phyloP scores from a whole-genome alignment of 495 filamentous ascomycete genomes.

The Hypoxylon fragiforme region DNA sequence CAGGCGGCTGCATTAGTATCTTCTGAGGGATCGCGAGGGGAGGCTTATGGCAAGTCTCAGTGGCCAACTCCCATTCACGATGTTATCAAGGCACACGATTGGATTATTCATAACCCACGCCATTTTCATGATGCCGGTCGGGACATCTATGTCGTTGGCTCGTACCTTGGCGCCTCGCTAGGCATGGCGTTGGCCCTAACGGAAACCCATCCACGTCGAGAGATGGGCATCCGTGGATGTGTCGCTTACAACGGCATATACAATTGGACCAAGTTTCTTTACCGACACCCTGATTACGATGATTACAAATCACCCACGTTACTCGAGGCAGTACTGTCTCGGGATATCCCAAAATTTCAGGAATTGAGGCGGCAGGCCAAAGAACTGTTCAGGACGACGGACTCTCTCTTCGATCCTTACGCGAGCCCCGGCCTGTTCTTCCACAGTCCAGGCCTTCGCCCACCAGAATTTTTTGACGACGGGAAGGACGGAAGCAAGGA shows the following conservation, averaged over 20 bases:
- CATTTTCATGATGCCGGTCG: constrained; percentile 29
- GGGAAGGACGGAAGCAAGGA: neutral
- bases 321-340: constrained; percentile 13
- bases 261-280: constrained; percentile 57
- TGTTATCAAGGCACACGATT: constrained; percentile 48
- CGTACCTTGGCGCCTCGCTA: constrained; percentile 53
- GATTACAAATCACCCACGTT: too few relatives aligned
- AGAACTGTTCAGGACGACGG: constrained; percentile 46
- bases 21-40: too few relatives aligned
- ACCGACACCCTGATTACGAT: constrained; percentile 47
- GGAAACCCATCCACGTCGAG: constrained; percentile 40
- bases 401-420: constrained; percentile 55
- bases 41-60: constrained; percentile 19
- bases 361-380: constrained; percentile 35
- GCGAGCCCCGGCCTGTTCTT: constrained; percentile 58
- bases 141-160: constrained; percentile 52
- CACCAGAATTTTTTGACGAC: constrained; percentile 42
- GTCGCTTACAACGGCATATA: constrained; percentile 56
- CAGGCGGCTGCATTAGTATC: neutral
- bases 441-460: constrained; percentile 45
- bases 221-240: constrained; percentile 49
- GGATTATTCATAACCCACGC: constrained; percentile 44
- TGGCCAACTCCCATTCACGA: constrained; percentile 58
- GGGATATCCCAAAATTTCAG: constrained; percentile 12
- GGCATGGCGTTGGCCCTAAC: constrained; percentile 54